These are phyloP conservation scores for Fraxinus sp. DNA, from an alignment of 305 asterid species.

Conservation along the genomic window DNA sequence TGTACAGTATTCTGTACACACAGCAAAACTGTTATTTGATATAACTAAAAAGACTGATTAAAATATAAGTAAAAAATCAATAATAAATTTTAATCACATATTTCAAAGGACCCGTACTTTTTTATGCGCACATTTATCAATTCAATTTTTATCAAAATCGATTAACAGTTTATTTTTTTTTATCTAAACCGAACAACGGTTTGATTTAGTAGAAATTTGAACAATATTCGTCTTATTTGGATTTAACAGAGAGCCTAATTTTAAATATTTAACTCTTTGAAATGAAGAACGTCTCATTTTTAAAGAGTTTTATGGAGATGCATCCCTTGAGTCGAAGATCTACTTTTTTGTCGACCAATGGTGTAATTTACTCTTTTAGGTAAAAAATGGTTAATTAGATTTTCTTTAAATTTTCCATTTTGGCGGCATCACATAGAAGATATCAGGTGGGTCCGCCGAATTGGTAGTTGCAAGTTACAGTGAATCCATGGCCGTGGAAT, in stretches of 20 bases:
- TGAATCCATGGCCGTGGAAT: constrained; percentile 25
- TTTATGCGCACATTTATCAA: too few relatives aligned
- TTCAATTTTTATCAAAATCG: too few relatives aligned
- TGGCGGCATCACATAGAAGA: constrained; percentile 1
- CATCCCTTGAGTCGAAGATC: not conserved
- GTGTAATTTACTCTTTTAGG: not conserved
- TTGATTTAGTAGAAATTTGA: not conserved
- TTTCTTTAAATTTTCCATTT: constrained; percentile 5
- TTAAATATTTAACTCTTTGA: not conserved
- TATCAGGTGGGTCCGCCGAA: constrained; percentile 17
- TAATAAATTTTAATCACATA: too few relatives aligned
- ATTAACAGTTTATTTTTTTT: too few relatives aligned
- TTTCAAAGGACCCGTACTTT: too few relatives aligned
- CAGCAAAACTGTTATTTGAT: too few relatives aligned
- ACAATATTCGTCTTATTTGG: not conserved
- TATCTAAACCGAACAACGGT: too few relatives aligned
- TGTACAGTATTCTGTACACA: too few relatives aligned
- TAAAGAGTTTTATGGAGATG: not conserved
- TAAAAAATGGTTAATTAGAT: not conserved
- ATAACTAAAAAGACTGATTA: too few relatives aligned
- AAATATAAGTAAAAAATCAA: not conserved
- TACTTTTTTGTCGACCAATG: not conserved
- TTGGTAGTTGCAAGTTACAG: constrained; percentile 17
- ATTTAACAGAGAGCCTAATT: too few relatives aligned
- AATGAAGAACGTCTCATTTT: not conserved